phyloP scores from a whole-genome alignment of 2,329 filamentous ascomycete genomes.

The Curvularia eragrostidis region DNA sequence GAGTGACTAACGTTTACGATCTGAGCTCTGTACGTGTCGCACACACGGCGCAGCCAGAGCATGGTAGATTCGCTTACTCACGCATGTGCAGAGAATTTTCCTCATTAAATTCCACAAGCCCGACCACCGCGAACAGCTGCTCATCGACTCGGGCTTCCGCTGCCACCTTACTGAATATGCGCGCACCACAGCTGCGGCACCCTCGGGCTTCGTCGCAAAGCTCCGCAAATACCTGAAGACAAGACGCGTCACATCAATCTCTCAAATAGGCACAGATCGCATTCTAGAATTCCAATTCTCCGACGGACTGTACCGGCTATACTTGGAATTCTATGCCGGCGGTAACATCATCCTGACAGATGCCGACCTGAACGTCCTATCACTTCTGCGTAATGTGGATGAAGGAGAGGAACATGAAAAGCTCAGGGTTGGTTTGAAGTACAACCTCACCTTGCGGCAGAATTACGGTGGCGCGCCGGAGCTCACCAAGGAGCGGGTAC shows the following conservation, averaged over 20 bases:
- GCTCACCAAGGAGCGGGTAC: conserved; percentile 76
- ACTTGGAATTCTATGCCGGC: conserved; percentile 93
- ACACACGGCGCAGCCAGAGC: not conserved
- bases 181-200: conserved; percentile 81
- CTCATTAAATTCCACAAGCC: conserved; percentile 94
- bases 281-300: conserved; percentile 93
- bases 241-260: conserved; percentile 77
- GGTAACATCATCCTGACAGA: conserved; percentile 96
- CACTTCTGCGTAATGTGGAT: conserved; percentile 78
- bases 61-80: conserved; percentile 34
- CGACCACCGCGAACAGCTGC: conserved; percentile 83
- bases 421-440: conserved; percentile 76
- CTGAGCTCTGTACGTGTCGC: conserved; percentile 71
- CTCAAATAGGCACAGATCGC: conserved; percentile 89
- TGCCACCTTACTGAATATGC: conserved; percentile 93
- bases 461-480: conserved; percentile 79
- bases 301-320: conserved; percentile 85
- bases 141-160: conserved; percentile 95
- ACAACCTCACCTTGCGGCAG: conserved; percentile 81
- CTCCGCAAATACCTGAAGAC: conserved; percentile 90
- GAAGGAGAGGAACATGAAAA: conserved; percentile 86
- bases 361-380: conserved; percentile 78
- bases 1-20: conserved; percentile 94
- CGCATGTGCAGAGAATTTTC: conserved; percentile 72
- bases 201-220: conserved; percentile 83